These are phyloP conservation scores for Xylariaceae sp. DNA, from an alignment of 2,329 filamentous ascomycete genomes.

Conservation along the genomic window DNA sequence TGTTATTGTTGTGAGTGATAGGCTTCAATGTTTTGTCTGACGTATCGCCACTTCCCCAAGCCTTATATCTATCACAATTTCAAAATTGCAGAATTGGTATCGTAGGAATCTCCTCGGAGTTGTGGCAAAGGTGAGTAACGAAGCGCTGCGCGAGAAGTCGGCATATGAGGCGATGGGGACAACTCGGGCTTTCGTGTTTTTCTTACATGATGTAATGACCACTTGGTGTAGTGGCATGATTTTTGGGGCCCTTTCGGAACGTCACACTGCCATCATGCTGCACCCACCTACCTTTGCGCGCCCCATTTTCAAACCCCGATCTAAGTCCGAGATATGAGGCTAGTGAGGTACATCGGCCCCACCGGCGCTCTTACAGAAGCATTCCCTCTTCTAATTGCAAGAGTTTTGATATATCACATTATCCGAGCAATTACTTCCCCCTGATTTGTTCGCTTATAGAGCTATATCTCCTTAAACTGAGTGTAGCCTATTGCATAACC, in stretches of 20 bases:
- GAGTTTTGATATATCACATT: no score
- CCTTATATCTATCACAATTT: slow-evolving; percentile 14
- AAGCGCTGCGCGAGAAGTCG: neutral
- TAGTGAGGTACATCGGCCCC: slow-evolving; percentile 2
- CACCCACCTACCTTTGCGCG: neutral
- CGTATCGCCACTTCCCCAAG: slow-evolving; percentile 6
- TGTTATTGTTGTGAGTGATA: slow-evolving; percentile 1
- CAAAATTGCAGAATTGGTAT: neutral
- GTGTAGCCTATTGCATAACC: no score
- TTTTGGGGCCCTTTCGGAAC: neutral
- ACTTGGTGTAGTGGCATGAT: slow-evolving; percentile 21
- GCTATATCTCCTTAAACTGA: no score
- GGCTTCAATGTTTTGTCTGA: slow-evolving; percentile 1
- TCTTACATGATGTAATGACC: slow-evolving; percentile 28
- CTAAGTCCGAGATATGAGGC: slow-evolving; percentile 12
- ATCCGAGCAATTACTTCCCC: no score
- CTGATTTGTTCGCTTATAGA: no score
- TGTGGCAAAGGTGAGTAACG: slow-evolving; percentile 11
- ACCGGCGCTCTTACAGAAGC: neutral
- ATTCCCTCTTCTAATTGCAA: neutral
- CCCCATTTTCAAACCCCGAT: slow-evolving; percentile 27
- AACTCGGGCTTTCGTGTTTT: slow-evolving; percentile 12
- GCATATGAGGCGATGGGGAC: slow-evolving; percentile 1
- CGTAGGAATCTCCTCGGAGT: slow-evolving; percentile 18
- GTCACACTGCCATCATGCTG: neutral